Evolutionary conservation across 2,329 filamentous ascomycete genomes (phyloP), one percentile per base, ranked within the genome.

Genomic region (Meredithiella fracta): DNA sequence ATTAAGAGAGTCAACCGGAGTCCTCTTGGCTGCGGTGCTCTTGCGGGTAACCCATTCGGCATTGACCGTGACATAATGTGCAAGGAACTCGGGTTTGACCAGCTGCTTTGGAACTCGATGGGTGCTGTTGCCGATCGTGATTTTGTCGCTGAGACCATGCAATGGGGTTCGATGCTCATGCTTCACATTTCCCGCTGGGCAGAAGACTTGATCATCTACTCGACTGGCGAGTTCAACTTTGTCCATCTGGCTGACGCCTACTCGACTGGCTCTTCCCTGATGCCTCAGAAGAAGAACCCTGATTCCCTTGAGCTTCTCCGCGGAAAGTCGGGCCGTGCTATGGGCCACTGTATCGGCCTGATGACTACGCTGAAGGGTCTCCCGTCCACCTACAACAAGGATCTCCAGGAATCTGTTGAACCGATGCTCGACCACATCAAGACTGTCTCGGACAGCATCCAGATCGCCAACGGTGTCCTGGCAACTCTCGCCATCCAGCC

Each of bases 131-230:
- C 77, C 15, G 85, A 90, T 68, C 77, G 87, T 31, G 88, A 94
- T 67, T 94, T 94, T 63, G 79, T 91, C 14, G 76, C 85, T 57
- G 87, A 94, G 71, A 82, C 79, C 1, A 78, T 94, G 69, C 82
- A 87, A 67, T 94, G 86, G 84, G 82, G 79, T 3, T 77, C 78
- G 29, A 85, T 83, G 63, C 72, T 94, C 60, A 91, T 86, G 82
- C 75, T 79, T 60, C 87, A 92, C 71, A 75, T 94, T 62, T 86
- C 78, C 56, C 79, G 85, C 56, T 91, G 85, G 82, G 79, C 83
- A 3, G 86, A 94, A 70, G 89, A 95, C 65, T 71, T 94, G 59
- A 94, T 94, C 69, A 78, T 94, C 65, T 92, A 91, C 72, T 82
- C 77, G 23, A 80, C 82, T 7, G 70, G 80, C 57, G 85, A 91